Conservation (phyloP, 108 stramenopile species). For the Cyclotella sp. region DNA sequence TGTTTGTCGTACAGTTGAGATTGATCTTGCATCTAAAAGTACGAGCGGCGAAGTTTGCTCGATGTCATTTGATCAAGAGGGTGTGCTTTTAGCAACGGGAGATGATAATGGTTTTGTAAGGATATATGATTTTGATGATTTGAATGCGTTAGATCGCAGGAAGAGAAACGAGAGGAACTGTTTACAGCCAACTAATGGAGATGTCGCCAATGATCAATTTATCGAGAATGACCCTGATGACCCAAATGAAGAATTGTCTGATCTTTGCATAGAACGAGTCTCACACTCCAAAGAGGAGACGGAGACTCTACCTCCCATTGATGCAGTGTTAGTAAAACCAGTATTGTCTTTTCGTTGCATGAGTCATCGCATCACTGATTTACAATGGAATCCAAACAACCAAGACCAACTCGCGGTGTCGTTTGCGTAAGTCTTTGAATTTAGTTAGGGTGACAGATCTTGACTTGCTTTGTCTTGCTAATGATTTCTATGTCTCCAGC, state of each 20-base stretch:
- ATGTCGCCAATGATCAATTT: neutral
- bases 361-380: conserved; percentile 31
- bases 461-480: conserved; percentile 2
- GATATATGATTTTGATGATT: conserved; percentile 59
- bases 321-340: conserved; percentile 24
- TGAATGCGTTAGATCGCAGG: conserved; percentile 31
- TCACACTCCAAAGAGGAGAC: neutral
- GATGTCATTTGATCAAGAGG: conserved; percentile 50
- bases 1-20: conserved; percentile 14
- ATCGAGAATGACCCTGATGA: neutral
- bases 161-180: conserved; percentile 34
- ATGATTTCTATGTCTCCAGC: neutral
- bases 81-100: conserved; percentile 44
- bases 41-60: conserved; percentile 27
- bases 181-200: neutral
- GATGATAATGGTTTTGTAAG: conserved; percentile 35
- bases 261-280: neutral
- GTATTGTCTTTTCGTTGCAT: conserved; percentile 30
- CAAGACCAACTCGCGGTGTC: conserved; percentile 50
- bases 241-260: neutral
- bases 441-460: neutral
- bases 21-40: conserved; percentile 6
- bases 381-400: conserved; percentile 49
- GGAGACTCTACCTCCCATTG: conserved; percentile 9
- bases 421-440: conserved; percentile 28